These are phyloP conservation scores for Rhizopogon rudus DNA, from an alignment of 768 basidiomycete species.

Conservation along the genomic window DNA sequence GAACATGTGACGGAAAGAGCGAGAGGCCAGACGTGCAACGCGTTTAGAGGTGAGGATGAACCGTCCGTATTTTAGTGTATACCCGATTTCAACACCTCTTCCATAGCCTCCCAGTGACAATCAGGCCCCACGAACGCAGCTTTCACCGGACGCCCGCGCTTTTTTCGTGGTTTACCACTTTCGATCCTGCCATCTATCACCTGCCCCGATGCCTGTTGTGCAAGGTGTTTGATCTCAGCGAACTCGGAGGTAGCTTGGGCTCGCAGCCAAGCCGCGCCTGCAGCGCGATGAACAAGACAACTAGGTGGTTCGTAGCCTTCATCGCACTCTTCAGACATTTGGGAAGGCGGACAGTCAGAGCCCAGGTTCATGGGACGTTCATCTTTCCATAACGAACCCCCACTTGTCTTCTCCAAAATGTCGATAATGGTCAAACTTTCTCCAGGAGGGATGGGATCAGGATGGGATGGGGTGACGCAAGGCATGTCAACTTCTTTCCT, in stretches of 20 bases:
- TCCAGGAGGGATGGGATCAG: constrained; percentile 76
- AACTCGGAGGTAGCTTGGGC: constrained; percentile 61
- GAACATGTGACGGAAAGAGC: no score
- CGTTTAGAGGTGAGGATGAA: background rate
- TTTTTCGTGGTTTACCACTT: background rate
- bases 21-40: no score
- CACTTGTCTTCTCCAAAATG: constrained; percentile 62
- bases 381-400: constrained; percentile 61
- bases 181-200: no score
- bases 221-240: constrained; percentile 47
- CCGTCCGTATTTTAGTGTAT: background rate
- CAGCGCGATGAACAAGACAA: constrained; percentile 61
- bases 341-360: constrained; percentile 6
- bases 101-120: constrained; percentile 13
- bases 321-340: background rate
- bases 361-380: constrained; percentile 46
- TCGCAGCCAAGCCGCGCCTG: constrained; percentile 53
- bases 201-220: no score
- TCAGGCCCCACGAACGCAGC: constrained; percentile 1
- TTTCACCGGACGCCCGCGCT: background rate
- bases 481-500: constrained; percentile 97
- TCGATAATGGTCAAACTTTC: constrained; percentile 72
- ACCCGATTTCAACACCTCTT: constrained; percentile 15
- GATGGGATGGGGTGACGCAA: constrained; percentile 92
- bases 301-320: constrained; percentile 50